Conservation (phyloP, 805 yeast species). For the Candida methanosorbosa region DNA sequence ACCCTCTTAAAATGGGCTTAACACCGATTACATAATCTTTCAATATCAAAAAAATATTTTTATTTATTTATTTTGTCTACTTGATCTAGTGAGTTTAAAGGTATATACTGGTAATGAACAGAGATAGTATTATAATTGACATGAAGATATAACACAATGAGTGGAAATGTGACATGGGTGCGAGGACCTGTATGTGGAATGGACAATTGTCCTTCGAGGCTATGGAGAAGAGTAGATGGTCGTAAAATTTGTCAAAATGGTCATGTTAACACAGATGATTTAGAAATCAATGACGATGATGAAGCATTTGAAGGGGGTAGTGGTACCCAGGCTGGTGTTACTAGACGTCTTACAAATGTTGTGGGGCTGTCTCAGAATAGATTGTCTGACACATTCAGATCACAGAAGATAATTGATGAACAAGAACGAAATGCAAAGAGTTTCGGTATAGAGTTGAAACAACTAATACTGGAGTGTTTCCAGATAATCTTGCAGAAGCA, state of each 20-base stretch:
- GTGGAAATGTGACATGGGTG: constrained; percentile 28
- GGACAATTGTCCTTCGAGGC: constrained; percentile 76
- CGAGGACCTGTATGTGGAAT: constrained; percentile 84
- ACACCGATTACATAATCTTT: too few relatives aligned
- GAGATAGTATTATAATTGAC: too few relatives aligned
- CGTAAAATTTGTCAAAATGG: constrained; percentile 82
- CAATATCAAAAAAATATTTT: too few relatives aligned
- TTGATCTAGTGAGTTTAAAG: too few relatives aligned
- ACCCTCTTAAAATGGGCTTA: too few relatives aligned
- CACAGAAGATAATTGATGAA: constrained; percentile 2
- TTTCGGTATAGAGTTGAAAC: constrained; percentile 16
- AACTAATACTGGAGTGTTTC: constrained; percentile 11
- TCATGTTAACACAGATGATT: constrained; percentile 75
- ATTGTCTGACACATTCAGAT: not conserved
- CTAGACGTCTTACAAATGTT: constrained; percentile 43
- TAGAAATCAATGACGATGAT: constrained; percentile 79
- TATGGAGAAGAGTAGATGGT: constrained; percentile 71
- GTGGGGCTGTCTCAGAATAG: constrained; percentile 32
- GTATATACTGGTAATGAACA: too few relatives aligned
- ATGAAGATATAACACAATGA: too few relatives aligned
- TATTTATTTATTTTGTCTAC: too few relatives aligned
- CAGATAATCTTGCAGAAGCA: constrained; percentile 40
- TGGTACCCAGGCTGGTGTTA: constrained; percentile 39
- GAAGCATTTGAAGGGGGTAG: constrained; percentile 64
- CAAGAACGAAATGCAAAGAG: not conserved